These are phyloP conservation scores for Capillidium rhysosporum DNA, from an alignment of 371 early-diverging fungal genomes.

Conservation along the genomic window DNA sequence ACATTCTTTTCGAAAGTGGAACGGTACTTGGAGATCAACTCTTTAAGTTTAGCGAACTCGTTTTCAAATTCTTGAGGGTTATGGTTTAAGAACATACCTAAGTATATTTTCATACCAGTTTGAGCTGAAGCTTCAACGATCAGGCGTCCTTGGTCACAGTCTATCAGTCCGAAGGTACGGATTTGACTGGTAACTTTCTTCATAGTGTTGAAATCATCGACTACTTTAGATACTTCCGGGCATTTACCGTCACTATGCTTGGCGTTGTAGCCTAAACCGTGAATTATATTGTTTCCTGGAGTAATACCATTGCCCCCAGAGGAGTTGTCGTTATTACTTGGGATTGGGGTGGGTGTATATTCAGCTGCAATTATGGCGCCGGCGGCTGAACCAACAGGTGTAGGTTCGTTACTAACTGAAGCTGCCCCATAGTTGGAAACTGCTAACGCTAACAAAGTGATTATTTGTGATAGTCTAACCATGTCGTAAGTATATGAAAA, in stretches of 20 bases:
- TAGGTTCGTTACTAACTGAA: background rate
- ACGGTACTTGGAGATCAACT: background rate
- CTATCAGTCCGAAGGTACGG: slow-evolving; percentile 4
- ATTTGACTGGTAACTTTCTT: background rate
- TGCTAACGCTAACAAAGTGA: background rate
- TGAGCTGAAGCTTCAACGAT: slow-evolving; percentile 2
- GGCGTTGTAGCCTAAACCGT: slow-evolving; percentile 7
- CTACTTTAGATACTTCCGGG: background rate
- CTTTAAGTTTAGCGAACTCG: slow-evolving; percentile 6
- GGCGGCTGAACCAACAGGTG: background rate
- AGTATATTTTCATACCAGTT: background rate
- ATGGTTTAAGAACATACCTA: slow-evolving; percentile 6
- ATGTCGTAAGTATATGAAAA: background rate
- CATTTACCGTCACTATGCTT: slow-evolving; percentile 4
- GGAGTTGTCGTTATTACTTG: background rate
- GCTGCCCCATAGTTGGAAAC: background rate
- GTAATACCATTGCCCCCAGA: background rate
- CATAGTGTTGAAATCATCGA: slow-evolving; percentile 3
- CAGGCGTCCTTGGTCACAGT: slow-evolving; percentile 4
- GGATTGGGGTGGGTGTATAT: background rate
- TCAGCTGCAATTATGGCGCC: background rate
- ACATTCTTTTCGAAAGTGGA: slow-evolving; percentile 5
- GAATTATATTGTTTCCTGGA: background rate
- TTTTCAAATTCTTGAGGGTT: background rate
- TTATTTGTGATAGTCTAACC: background rate